These are phyloP conservation scores for Ogataea philodendri DNA, from an alignment of 805 yeast species.

Conservation along the genomic window DNA sequence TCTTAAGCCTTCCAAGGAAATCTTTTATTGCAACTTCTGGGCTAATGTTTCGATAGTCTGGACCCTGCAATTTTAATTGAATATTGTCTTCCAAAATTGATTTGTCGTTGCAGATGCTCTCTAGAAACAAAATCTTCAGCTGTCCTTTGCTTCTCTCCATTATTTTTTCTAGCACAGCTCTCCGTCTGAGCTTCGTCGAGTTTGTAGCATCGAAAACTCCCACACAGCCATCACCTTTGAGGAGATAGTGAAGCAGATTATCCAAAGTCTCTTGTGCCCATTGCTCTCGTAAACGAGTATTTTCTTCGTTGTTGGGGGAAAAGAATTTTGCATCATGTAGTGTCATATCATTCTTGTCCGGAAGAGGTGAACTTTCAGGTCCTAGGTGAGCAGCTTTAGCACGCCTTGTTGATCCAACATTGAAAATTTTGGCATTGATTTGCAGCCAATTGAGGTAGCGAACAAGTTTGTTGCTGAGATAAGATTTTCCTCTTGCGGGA, in stretches of 20 bases:
- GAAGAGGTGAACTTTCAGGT: slow-evolving; percentile 65
- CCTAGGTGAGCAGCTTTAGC: slow-evolving; percentile 64
- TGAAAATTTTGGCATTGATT: slow-evolving; percentile 85
- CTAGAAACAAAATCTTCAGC: slow-evolving; percentile 79
- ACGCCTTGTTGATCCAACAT: slow-evolving; percentile 93
- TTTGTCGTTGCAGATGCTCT: slow-evolving; percentile 81
- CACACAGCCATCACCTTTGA: slow-evolving; percentile 81
- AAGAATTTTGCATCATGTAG: slow-evolving; percentile 82
- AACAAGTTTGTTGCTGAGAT: slow-evolving; percentile 86
- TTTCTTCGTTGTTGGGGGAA: slow-evolving; percentile 69
- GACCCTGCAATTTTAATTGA: slow-evolving; percentile 82
- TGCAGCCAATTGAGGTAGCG: slow-evolving; percentile 92
- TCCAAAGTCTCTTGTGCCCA: slow-evolving; percentile 97
- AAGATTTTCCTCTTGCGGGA: slow-evolving; percentile 94
- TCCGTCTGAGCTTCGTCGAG: slow-evolving; percentile 64
- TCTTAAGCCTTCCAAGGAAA: slow-evolving; percentile 74
- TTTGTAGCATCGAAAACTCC: slow-evolving; percentile 90
- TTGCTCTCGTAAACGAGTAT: slow-evolving; percentile 70
- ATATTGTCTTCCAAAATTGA: slow-evolving; percentile 77
- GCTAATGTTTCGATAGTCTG: slow-evolving; percentile 87
- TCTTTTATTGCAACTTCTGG: slow-evolving; percentile 76
- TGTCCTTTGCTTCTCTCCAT: slow-evolving; percentile 54
- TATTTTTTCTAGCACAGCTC: slow-evolving; percentile 54
- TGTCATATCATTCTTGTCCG: slow-evolving; percentile 35
- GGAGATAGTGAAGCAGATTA: slow-evolving; percentile 73